Evolutionary conservation across 225 moss, liverwort and hornwort genomes (phyloP).

Genomic region (Sphagnum tenellum): DNA sequence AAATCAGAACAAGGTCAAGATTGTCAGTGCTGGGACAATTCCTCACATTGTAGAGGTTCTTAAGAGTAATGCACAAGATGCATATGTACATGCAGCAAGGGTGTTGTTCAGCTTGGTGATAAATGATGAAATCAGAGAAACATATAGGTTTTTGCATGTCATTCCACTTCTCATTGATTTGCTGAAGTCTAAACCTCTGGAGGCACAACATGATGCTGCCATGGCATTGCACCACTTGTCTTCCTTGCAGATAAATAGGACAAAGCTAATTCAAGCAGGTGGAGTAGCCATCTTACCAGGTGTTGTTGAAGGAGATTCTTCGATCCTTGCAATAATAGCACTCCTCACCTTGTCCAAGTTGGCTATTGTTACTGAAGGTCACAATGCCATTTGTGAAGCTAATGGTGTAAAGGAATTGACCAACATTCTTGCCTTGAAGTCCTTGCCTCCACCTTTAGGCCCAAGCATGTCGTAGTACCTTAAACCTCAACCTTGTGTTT

Average conservation of each 20-base stretch:
- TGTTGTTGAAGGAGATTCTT: conserved; percentile 49
- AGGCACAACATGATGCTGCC: conserved; percentile 70
- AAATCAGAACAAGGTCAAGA: too few relatives aligned
- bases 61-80: too few relatives aligned
- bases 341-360: conserved; percentile 73
- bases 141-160: conserved; percentile 79
- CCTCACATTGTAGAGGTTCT: too few relatives aligned
- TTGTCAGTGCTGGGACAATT: too few relatives aligned
- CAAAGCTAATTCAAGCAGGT: conserved; percentile 75
- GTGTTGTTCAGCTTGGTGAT: conserved; percentile 81
- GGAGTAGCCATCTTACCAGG: conserved; percentile 63
- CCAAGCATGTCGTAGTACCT: too few relatives aligned
- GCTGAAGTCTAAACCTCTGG: conserved; percentile 40
- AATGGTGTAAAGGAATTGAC: conserved; percentile 61
- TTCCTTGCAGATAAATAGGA: conserved; percentile 68
- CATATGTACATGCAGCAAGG: conserved; percentile 87
- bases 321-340: conserved; percentile 58
- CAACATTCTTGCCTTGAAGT: conserved; percentile 19
- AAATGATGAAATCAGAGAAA: conserved; percentile 88
- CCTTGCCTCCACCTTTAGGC: too few relatives aligned
- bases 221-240: conserved; percentile 94
- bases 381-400: conserved; percentile 62
- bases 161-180: conserved; percentile 77
- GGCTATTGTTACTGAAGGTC: conserved; percentile 61
- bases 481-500: too few relatives aligned